Evolutionary conservation across 495 filamentous ascomycete species (phyloP), one percentile per base, ranked within the genome.

Genomic region (Evernia prunastri): DNA sequence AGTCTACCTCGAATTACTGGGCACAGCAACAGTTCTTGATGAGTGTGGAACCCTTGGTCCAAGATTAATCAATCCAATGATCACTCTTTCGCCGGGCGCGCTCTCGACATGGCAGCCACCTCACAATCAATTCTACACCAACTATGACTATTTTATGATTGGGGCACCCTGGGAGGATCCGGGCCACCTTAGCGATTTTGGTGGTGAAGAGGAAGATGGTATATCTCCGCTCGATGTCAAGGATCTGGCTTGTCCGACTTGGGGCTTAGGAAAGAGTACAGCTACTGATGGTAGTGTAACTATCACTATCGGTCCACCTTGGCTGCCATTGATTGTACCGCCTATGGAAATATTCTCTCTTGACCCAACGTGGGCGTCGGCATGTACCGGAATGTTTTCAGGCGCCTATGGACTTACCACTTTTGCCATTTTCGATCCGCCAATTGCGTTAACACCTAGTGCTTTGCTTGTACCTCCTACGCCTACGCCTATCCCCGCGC

Each of bases 301-400:
- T 20, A 40, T n/a, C 29, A 67, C 66, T 23, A 23, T 64, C 6
- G 66, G 66, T 11, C 23, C 61, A 4, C 66, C 66, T 12, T 67
- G 42, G 39, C 51, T 65, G 18, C 66, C 66, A n/a, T 11, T 67
- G 0, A 53, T 67, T 0, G 20, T 60, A 0, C 61, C 61, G 6
- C 63, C 63, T 13, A 31, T 20, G 25, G 25, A 64, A 25, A 56
- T 59, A 6, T 40, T 59, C 8, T 8, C 51, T 53, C 54, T 64
- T 25, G 27, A 64, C 23, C 56, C 63, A 42, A 35, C 17, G 13
- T 64, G 56, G 63, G 15, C 42, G 27, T 3, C 47, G 6, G 0
- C 0, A 1, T 49, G 42, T 53, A 20, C 35, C 1, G 43, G 4
- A n/a, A n/a, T n/a, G n/a, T n/a, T n/a, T n/a, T n/a, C n/a, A n/a